These are phyloP conservation scores for Angophora floribunda DNA, from an alignment of 345 rosid genomes.

Conservation along the genomic window DNA sequence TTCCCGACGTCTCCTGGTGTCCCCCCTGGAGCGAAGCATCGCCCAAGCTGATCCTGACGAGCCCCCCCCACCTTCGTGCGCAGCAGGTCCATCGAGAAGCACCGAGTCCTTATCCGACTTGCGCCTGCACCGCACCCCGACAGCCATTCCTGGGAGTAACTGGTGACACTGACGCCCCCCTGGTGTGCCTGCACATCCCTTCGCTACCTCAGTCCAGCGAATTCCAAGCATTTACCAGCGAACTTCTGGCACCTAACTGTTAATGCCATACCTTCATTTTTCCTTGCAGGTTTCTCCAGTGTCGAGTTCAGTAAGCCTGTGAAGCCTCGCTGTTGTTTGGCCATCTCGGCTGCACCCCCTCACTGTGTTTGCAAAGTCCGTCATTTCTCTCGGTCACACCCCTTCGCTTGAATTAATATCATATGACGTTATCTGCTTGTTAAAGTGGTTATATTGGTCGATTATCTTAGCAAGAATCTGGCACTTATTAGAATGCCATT, in stretches of 20 bases:
- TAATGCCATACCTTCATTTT: not conserved
- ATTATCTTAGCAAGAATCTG: not conserved
- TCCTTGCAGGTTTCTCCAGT: not conserved
- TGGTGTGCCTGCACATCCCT: not conserved
- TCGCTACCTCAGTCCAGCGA: not conserved
- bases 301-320: not conserved
- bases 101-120: not conserved
- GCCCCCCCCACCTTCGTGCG: not conserved
- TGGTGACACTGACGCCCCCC: not conserved
- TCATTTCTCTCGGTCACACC: not conserved
- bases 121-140: rapidly evolving
- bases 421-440: not conserved
- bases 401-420: not conserved
- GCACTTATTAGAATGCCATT: not conserved
- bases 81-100: not conserved
- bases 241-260: not conserved
- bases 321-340: not conserved
- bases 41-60: not conserved
- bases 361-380: not conserved
- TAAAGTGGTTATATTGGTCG: not conserved
- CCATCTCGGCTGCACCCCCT: not conserved
- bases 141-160: not conserved
- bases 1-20: not conserved
- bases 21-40: not conserved
- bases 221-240: not conserved